Evolutionary conservation across 108 stramenopile species (phyloP).

Genomic region (Nannochloropsis salina): DNA sequence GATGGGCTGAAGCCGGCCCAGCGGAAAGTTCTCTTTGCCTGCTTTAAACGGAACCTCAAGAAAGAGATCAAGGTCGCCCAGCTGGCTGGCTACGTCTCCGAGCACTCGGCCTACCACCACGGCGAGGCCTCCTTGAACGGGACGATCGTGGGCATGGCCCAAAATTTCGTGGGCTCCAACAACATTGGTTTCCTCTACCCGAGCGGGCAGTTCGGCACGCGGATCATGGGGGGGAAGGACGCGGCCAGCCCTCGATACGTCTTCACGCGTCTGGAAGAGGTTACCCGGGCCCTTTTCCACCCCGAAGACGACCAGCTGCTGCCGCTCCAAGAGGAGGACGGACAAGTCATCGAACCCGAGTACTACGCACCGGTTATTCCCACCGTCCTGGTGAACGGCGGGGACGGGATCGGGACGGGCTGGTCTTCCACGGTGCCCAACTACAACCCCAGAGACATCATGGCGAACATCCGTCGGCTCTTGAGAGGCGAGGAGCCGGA

Average conservation of each 20-base stretch:
- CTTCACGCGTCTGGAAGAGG: slow-evolving; percentile 88
- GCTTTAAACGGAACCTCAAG: slow-evolving; percentile 94
- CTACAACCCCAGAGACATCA: slow-evolving; percentile 80
- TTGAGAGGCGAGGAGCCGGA: slow-evolving; percentile 60
- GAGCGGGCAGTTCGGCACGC: slow-evolving; percentile 95
- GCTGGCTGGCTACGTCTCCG: slow-evolving; percentile 75
- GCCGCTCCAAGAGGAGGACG: slow-evolving; percentile 89
- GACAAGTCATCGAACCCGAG: slow-evolving; percentile 87
- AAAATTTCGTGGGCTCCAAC: slow-evolving; percentile 88
- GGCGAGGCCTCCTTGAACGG: slow-evolving; percentile 88
- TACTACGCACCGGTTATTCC: slow-evolving; percentile 91
- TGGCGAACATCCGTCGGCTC: slow-evolving; percentile 73
- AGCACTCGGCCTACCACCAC: slow-evolving; percentile 98
- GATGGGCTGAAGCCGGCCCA: slow-evolving; percentile 99
- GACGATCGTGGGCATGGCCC: slow-evolving; percentile 96
- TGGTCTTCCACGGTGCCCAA: slow-evolving; percentile 70
- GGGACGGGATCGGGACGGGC: slow-evolving; percentile 97
- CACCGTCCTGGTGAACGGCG: slow-evolving; percentile 67
- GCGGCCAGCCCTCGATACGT: slow-evolving; percentile 95
- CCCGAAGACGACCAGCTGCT: slow-evolving; percentile 94
- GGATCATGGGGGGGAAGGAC: slow-evolving; percentile 91
- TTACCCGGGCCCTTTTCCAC: slow-evolving; percentile 89
- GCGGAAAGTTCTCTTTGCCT: slow-evolving; percentile 93
- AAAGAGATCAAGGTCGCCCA: slow-evolving; percentile 90
- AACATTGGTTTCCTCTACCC: slow-evolving; percentile 93